Conservation (phyloP, 1,139 yeast genomes). For the Geotrichum klebahnii region DNA sequence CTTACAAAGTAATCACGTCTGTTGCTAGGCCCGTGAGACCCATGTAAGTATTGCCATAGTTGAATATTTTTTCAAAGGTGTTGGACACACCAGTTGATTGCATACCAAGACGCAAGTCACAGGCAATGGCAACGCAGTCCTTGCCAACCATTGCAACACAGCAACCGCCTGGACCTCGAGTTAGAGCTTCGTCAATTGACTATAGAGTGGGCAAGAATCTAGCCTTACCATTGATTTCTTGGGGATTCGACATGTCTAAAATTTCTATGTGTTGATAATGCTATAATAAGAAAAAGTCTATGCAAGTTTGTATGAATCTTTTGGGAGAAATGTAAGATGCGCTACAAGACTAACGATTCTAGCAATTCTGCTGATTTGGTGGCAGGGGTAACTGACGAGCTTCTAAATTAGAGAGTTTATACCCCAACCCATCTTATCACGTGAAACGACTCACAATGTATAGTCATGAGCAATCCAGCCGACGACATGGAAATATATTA, state of each 20-base stretch:
- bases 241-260: conserved; percentile 39
- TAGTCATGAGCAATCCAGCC: no score
- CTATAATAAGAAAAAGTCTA: no score
- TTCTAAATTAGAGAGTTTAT: no score
- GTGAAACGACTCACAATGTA: no score
- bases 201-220: background rate
- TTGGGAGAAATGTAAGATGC: no score
- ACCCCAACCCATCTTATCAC: no score
- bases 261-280: no score
- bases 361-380: no score
- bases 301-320: no score
- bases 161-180: conserved; percentile 64
- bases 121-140: conserved; percentile 96
- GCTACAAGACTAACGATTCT: no score
- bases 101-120: conserved; percentile 88
- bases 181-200: background rate
- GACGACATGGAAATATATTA: no score
- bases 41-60: conserved; percentile 68
- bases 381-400: no score
- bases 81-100: conserved; percentile 91
- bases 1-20: conserved; percentile 73
- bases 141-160: conserved; percentile 99
- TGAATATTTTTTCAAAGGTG: conserved; percentile 87
- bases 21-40: conserved; percentile 95
- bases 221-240: conserved; percentile 37